These are phyloP conservation scores for Helenozyma baotianmanensis DNA, from an alignment of 805 yeast species.

Conservation along the genomic window DNA sequence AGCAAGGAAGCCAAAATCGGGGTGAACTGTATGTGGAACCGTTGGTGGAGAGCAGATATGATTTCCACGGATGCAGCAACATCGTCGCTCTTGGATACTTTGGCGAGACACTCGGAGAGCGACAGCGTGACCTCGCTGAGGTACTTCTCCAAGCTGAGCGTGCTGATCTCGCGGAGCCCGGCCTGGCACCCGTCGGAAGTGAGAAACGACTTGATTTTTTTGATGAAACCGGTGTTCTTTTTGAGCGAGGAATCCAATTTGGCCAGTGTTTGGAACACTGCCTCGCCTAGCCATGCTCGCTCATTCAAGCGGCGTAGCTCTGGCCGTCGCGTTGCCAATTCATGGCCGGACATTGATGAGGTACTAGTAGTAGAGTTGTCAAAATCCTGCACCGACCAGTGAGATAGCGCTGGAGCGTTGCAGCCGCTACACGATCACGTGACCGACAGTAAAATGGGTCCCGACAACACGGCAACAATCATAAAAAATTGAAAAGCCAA, in stretches of 20 bases:
- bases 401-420: no score
- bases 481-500: no score
- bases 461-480: no score
- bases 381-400: no score
- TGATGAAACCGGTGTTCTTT: conserved; percentile 76
- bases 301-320: conserved; percentile 4
- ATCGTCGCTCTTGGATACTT: conserved; percentile 52
- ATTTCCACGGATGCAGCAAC: conserved; percentile 61
- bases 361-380: not conserved
- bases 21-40: conserved; percentile 42
- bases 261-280: conserved; percentile 9
- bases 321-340: conserved; percentile 1
- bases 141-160: conserved; percentile 68
- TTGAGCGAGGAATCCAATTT: conserved; percentile 73
- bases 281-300: conserved; percentile 51
- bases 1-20: conserved; percentile 9
- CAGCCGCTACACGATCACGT: no score
- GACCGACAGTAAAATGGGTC: no score
- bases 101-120: conserved; percentile 55
- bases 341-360: conserved; percentile 1
- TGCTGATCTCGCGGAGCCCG: conserved; percentile 56
- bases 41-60: conserved; percentile 68
- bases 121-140: conserved; percentile 64
- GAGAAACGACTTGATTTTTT: conserved; percentile 53
- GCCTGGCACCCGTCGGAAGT: conserved; percentile 44